Conservation (phyloP, 2,329 filamentous ascomycete genomes). For the Calonectria honghensis region DNA sequence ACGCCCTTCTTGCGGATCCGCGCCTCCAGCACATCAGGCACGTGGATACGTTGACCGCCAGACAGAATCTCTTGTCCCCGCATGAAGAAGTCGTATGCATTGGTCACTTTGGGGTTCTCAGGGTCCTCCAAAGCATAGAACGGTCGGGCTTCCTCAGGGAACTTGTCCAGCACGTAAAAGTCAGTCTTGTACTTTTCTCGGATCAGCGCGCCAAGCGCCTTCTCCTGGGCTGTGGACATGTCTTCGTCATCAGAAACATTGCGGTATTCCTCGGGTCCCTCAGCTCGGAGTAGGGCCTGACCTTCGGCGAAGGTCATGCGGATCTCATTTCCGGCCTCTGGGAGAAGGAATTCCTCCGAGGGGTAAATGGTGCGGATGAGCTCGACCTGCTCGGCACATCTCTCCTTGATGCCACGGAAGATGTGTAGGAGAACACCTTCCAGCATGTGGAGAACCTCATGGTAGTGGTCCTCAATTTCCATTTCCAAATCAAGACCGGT, state of each 20-base stretch:
- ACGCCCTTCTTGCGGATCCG: slow-evolving; percentile 88
- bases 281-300: slow-evolving; percentile 84
- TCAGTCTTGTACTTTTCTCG: slow-evolving; percentile 94
- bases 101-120: slow-evolving; percentile 78
- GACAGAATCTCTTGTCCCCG: slow-evolving; percentile 94
- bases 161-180: slow-evolving; percentile 98
- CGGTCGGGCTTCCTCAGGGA: slow-evolving; percentile 89
- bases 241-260: slow-evolving; percentile 87
- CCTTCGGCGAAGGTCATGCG: slow-evolving; percentile 86
- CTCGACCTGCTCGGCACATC: slow-evolving; percentile 83
- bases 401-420: slow-evolving; percentile 82
- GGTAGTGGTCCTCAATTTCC: slow-evolving; percentile 87
- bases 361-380: slow-evolving; percentile 83
- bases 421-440: slow-evolving; percentile 86
- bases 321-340: slow-evolving; percentile 83
- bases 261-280: slow-evolving; percentile 79
- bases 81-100: slow-evolving; percentile 89
- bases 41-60: slow-evolving; percentile 93
- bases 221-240: slow-evolving; percentile 87
- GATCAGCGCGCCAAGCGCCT: slow-evolving; percentile 90
- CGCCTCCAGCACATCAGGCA: slow-evolving; percentile 83
- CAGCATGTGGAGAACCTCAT: slow-evolving; percentile 83
- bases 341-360: slow-evolving; percentile 86
- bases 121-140: slow-evolving; percentile 92
- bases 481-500: slow-evolving; percentile 93